Conservation (phyloP, 495 filamentous ascomycete genomes). For the Daldinia grandis region DNA sequence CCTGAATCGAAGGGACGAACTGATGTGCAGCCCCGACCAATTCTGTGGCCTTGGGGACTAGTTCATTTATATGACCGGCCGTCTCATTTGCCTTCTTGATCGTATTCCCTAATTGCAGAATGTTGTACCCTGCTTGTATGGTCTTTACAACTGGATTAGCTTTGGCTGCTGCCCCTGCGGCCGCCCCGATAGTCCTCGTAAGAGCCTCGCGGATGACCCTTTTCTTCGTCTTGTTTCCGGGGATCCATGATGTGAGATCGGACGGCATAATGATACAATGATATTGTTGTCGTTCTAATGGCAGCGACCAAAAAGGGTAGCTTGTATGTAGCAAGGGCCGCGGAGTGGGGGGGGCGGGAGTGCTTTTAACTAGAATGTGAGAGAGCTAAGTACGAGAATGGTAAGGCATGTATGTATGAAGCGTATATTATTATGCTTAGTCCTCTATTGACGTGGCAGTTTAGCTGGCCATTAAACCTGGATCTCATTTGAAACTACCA, state of each 20-base stretch:
- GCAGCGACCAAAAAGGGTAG: not conserved
- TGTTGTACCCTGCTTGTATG: conserved; percentile 1
- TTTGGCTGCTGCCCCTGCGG: not conserved
- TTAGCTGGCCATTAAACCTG: not conserved
- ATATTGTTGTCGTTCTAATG: not conserved
- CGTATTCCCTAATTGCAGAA: not conserved
- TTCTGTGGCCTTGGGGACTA: not conserved
- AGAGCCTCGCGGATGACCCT: not conserved
- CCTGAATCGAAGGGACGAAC: conserved; percentile 9
- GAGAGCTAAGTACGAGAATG: not conserved
- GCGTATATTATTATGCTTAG: not conserved
- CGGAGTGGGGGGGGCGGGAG: not conserved
- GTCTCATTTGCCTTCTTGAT: not conserved
- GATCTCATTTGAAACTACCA: not conserved
- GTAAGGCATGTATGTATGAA: conserved; percentile 1
- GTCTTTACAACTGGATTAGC: conserved; percentile 3
- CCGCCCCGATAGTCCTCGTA: not conserved
- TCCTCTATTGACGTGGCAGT: conserved; percentile 5
- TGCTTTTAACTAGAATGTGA: not conserved
- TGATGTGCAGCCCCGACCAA: not conserved
- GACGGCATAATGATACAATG: not conserved
- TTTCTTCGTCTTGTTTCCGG: not conserved
- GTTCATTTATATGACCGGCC: not conserved
- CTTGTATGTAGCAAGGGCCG: not conserved
- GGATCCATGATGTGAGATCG: conserved; percentile 1